Base-by-base conservation (phyloP, 1,139 yeast species). In the Pichia sp. region DNA sequence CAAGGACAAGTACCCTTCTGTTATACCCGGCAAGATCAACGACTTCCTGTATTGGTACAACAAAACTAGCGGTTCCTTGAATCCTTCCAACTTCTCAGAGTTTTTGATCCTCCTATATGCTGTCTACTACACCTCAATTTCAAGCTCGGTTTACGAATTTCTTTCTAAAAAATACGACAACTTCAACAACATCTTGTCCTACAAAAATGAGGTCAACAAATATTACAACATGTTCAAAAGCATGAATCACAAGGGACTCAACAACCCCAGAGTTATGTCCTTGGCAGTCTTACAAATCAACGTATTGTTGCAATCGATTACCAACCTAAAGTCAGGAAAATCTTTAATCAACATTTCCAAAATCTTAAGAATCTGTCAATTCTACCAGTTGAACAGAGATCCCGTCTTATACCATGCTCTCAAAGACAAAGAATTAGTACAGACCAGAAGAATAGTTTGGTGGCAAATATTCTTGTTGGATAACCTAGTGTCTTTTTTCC, bases 391-490 rank as follows among this genome's bases (percentile, higher is more conserved):
- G 51, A 82, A 83, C 61, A 76, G 83, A 63, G 88, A 83, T 61
- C 88, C 88, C 0, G 73, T 77, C 3, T 65, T 74, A 1, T 75
- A 78, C 48, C 76, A 81, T 54, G 73, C 78, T 30, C 75, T 81
- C 33, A 70, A 74, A 14, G 79, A 80, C 59, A 70, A 75, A 64
- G 75, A 74, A 53, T 73, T 76, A 12, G 75, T 82, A 4, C 81
- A 80, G 56, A 73, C 77, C 51, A 73, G 85, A 64, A 72, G 87
- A 62, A 64, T 81, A 53, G 65, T 83, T 17, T 83, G 87, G 87
- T 83, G 87, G 86, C 82, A 81, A 41, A 80, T 83, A 6, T 81
- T 81, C 61, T 81, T 81, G 17, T 69, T 83, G 54, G 88, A 83
- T 64, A 78, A 82, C 3, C 71, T 81, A 55, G 78, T 84, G 3